phyloP scores from a whole-genome alignment of 768 basidiomycete genomes.

The Russula sp. region DNA sequence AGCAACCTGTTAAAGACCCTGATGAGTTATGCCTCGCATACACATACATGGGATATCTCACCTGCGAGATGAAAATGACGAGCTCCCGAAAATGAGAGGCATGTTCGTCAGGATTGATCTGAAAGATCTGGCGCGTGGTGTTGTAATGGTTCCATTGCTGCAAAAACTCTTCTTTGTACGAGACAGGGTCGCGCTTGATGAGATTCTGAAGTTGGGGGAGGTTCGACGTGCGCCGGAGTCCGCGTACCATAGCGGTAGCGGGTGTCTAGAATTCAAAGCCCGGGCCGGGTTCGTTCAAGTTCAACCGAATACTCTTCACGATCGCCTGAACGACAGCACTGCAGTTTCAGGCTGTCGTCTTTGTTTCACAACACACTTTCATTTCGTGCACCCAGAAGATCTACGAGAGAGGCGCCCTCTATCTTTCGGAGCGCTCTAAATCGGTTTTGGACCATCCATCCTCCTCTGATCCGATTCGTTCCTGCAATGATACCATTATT shows the following conservation, averaged over 20 bases:
- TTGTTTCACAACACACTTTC: too few species aligned
- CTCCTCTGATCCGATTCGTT: too few species aligned
- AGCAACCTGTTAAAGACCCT: slow-evolving; percentile 47
- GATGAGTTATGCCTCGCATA: background rate
- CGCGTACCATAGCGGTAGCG: slow-evolving; percentile 43
- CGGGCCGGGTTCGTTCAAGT: background rate
- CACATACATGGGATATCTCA: slow-evolving; percentile 19
- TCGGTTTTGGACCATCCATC: too few species aligned
- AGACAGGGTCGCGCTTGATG: slow-evolving; percentile 86
- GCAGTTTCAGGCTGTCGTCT: too few species aligned
- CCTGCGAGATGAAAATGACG: slow-evolving; percentile 87
- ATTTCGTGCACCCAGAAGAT: too few species aligned
- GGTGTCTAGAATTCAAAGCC: background rate
- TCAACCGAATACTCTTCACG: too few species aligned
- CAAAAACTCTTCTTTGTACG: slow-evolving; percentile 91
- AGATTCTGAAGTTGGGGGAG: slow-evolving; percentile 94
- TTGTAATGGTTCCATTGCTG: slow-evolving; percentile 97
- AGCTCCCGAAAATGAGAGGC: slow-evolving; percentile 81
- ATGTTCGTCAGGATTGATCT: slow-evolving; percentile 76
- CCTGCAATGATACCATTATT: too few species aligned
- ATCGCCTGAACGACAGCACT: background rate
- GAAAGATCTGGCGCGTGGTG: slow-evolving; percentile 78
- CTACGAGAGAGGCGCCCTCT: too few species aligned
- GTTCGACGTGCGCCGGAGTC: slow-evolving; percentile 76
- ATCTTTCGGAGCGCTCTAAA: too few species aligned